Conservation (phyloP, 441 rosid species). For the Syzygium malaccense region DNA sequence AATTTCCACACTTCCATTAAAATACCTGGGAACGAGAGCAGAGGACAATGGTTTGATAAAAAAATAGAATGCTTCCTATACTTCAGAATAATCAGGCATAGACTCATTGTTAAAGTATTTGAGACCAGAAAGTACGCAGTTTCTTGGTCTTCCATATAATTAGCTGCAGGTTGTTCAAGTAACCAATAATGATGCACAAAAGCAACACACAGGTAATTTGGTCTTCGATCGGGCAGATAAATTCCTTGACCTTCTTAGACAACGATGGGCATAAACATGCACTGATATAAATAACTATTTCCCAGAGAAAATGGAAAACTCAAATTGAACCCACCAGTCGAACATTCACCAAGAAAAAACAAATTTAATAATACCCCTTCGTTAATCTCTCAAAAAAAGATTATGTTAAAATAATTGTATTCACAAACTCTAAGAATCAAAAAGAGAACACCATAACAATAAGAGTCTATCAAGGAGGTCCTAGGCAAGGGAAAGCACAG, state of each 20-base stretch:
- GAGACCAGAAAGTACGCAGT: neutral
- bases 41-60: neutral
- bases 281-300: neutral
- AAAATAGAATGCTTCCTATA: neutral
- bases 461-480: neutral
- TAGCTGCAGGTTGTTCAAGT: neutral
- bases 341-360: neutral
- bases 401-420: neutral
- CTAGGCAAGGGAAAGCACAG: neutral
- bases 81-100: neutral
- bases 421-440: neutral
- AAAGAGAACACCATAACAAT: neutral
- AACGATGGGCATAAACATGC: neutral
- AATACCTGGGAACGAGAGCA: neutral
- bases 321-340: neutral
- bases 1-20: neutral
- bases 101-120: neutral
- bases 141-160: neutral
- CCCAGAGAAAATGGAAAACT: neutral
- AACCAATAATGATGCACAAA: neutral
- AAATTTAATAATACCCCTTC: neutral
- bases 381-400: neutral
- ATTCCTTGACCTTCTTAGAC: neutral
- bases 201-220: neutral
- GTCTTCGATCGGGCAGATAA: neutral